These are phyloP conservation scores for Paramecium sonneborni DNA, from an alignment of 73 alveolate genomes.

Conservation along the genomic window DNA sequence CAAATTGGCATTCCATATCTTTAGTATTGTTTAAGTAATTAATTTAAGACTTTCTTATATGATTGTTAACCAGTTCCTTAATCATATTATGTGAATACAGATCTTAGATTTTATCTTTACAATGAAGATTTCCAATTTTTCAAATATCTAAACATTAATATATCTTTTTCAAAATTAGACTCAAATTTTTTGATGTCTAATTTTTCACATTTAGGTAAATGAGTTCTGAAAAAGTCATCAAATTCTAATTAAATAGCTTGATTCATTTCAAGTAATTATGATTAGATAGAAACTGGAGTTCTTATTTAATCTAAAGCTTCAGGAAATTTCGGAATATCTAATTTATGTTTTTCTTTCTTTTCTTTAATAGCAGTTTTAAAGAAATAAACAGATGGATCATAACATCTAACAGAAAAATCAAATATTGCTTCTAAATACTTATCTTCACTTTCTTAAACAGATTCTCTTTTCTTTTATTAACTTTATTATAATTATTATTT, in stretches of 20 bases:
- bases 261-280: background rate
- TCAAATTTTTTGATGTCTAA: background rate
- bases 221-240: background rate
- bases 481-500: background rate
- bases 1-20: conserved; percentile 27
- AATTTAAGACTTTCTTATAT: background rate
- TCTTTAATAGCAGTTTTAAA: background rate
- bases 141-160: background rate
- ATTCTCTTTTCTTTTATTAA: background rate
- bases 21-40: background rate
- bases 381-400: conserved; percentile 21
- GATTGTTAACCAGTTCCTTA: background rate
- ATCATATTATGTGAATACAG: background rate
- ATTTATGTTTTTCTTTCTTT: background rate
- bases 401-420: background rate
- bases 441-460: background rate
- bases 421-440: background rate
- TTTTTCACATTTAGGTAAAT: background rate
- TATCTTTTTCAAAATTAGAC: background rate
- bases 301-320: background rate
- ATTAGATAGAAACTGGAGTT: background rate
- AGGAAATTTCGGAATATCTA: background rate
- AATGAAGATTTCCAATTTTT: conserved; percentile 4
- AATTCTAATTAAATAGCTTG: background rate
- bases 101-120: background rate